Evolutionary conservation across 495 filamentous ascomycete species (phyloP).

Genomic region (Penicillium diatomitis): DNA sequence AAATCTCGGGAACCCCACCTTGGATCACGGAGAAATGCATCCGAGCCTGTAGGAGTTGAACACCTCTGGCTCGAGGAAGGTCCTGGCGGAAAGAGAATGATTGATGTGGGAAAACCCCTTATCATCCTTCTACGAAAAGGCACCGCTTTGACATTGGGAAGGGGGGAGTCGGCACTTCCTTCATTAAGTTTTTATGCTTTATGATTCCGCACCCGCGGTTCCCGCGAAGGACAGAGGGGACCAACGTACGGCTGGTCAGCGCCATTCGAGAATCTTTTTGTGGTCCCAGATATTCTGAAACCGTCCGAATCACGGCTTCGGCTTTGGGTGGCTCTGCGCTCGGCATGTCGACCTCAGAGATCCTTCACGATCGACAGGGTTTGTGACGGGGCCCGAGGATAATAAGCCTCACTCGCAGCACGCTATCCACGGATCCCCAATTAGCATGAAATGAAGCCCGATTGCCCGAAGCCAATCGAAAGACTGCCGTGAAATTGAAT

Average conservation of each 20-base stretch:
- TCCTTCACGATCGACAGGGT: constrained; percentile 20
- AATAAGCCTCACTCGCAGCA: neutral
- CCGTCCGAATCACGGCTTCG: constrained; percentile 15
- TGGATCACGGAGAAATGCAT: constrained; percentile 8
- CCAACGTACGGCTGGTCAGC: too few species aligned
- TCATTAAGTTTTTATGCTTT: too few species aligned
- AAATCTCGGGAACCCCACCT: constrained; percentile 8
- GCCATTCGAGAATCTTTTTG: too few species aligned
- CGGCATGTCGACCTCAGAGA: neutral
- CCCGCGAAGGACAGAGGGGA: too few species aligned
- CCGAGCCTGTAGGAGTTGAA: neutral
- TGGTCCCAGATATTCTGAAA: neutral
- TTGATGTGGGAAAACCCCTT: neutral
- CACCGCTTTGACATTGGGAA: too few species aligned
- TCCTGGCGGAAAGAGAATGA: neutral
- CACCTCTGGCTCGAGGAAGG: too few species aligned
- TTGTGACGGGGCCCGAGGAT: constrained; percentile 14
- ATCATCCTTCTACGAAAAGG: neutral
- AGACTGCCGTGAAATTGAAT: neutral
- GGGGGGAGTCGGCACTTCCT: too few species aligned
- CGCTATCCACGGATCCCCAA: constrained; percentile 10
- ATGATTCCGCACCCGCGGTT: too few species aligned
- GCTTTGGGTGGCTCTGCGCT: constrained; percentile 6
- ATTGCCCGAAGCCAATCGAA: constrained; percentile 4
- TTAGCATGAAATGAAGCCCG: constrained; percentile 5